Percentiles rank a stretch among this genome's conserved stretches.
Conservation (phyloP, 1,284 basidiomycete genomes). For the Ceratobasidium papillatum region DNA sequence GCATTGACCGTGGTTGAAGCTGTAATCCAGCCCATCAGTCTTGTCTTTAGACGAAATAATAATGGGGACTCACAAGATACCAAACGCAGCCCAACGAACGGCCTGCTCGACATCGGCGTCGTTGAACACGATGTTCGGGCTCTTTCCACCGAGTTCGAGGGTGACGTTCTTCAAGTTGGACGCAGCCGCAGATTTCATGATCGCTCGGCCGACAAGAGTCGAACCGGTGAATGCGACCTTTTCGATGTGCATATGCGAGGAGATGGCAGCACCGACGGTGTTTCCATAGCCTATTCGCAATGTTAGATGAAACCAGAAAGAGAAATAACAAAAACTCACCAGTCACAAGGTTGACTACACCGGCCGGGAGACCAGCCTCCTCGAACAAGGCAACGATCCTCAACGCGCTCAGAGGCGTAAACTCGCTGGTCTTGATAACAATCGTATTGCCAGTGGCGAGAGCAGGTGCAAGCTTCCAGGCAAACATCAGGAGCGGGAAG, state of each 20-base stretch:
- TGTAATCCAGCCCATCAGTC: constrained; percentile 18
- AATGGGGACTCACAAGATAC: constrained; percentile 68
- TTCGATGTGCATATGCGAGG: constrained; percentile 63
- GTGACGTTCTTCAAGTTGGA: constrained; percentile 90
- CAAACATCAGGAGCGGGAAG: constrained; percentile 57
- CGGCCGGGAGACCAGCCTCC: constrained; percentile 71
- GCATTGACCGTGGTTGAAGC: constrained; percentile 59
- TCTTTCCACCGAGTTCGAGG: constrained; percentile 94
- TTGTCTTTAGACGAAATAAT: neutral
- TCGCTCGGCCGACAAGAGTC: constrained; percentile 83
- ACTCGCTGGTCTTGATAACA: constrained; percentile 89
- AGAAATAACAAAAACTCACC: constrained; percentile 7
- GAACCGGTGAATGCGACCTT: constrained; percentile 71
- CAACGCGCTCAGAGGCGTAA: constrained; percentile 86
- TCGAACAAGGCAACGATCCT: constrained; percentile 58
- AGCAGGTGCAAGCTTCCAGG: constrained; percentile 87
- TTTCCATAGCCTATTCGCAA: constrained; percentile 64
- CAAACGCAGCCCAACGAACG: constrained; percentile 81
- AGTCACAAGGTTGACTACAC: constrained; percentile 74
- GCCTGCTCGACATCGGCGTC: constrained; percentile 82
- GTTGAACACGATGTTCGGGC: constrained; percentile 78
- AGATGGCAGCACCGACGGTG: constrained; percentile 72
- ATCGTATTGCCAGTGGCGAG: constrained; percentile 86
- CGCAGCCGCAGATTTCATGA: constrained; percentile 84
- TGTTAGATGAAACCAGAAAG: constrained; percentile 1